Conservation (phyloP, 331 rosid species). For the Stylosanthes scabra region DNA sequence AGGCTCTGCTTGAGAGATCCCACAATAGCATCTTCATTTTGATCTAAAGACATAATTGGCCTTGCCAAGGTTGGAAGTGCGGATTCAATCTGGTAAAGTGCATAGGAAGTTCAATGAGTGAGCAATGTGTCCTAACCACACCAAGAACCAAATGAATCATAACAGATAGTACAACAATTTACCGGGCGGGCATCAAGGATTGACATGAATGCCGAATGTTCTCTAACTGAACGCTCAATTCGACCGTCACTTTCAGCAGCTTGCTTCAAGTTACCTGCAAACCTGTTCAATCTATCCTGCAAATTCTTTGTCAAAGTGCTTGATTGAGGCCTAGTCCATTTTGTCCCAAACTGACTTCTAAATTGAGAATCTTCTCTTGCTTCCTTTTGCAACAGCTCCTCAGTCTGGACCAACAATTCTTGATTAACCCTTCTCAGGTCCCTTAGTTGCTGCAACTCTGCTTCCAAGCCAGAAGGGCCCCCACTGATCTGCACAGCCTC, state of each 20-base stretch:
- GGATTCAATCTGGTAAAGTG: slow-evolving; percentile 82
- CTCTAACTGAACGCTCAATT: slow-evolving; percentile 90
- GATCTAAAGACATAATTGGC: slow-evolving; percentile 99
- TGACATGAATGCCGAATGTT: slow-evolving; percentile 79
- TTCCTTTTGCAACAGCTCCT: slow-evolving; percentile 91
- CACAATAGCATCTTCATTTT: slow-evolving; percentile 93
- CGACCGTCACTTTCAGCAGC: slow-evolving; percentile 92
- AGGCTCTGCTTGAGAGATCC: slow-evolving; percentile 96
- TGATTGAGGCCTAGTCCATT: slow-evolving; percentile 97
- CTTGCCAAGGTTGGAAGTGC: slow-evolving; percentile 95
- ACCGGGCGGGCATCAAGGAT: slow-evolving; percentile 91
- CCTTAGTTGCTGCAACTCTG: slow-evolving; percentile 88
- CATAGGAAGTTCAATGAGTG: slow-evolving; percentile 33
- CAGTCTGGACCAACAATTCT: slow-evolving; percentile 80
- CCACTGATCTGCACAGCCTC: slow-evolving; percentile 98
- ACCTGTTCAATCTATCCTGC: slow-evolving; percentile 85
- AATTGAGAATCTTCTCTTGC: slow-evolving; percentile 92
- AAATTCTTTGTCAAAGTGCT: slow-evolving; percentile 90
- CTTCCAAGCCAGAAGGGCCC: slow-evolving; percentile 90
- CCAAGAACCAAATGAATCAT: slow-evolving; percentile 35
- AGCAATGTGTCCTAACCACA: slow-evolving; percentile 25
- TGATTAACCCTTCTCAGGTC: slow-evolving; percentile 93
- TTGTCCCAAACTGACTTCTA: slow-evolving; percentile 88
- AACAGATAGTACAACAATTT: slow-evolving; percentile 35
- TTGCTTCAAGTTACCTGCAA: slow-evolving; percentile 95